These are phyloP conservation scores for Saccharomycopsis vini DNA, from an alignment of 805 yeast genomes.

Conservation along the genomic window DNA sequence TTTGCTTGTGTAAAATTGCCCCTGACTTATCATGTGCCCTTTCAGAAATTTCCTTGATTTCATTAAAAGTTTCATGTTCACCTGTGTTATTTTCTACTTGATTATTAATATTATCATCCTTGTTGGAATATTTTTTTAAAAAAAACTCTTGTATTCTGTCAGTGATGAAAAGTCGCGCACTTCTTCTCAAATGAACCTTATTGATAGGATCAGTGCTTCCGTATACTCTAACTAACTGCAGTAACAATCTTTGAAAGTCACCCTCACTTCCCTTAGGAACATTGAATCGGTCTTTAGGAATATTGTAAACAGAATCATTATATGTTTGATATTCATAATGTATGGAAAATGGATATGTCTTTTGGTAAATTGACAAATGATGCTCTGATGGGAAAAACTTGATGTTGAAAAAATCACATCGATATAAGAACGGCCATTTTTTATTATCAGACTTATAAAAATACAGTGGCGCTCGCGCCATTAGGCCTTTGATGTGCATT, in stretches of 20 bases:
- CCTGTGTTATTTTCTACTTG: too few species aligned
- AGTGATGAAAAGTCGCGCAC: background rate
- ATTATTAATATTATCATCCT: too few species aligned
- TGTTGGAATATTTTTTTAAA: background rate
- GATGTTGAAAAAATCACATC: conserved; percentile 4
- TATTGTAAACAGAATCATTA: conserved; percentile 3
- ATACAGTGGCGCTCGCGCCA: background rate
- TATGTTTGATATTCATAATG: background rate
- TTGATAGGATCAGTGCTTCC: conserved; percentile 7
- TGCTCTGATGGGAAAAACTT: conserved; percentile 4
- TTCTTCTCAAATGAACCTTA: conserved; percentile 1
- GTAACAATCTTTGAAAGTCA: background rate
- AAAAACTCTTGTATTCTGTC: background rate
- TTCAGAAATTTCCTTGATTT: background rate
- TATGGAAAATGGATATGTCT: conserved; percentile 6
- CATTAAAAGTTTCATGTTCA: background rate
- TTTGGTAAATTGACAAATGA: conserved; percentile 5
- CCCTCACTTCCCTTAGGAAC: background rate
- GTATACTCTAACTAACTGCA: background rate
- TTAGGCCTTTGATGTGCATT: background rate
- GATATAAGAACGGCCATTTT: background rate
- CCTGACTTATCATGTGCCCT: background rate
- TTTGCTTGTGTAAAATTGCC: too few species aligned
- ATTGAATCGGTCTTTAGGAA: background rate
- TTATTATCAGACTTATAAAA: background rate